Conservation (phyloP, 495 filamentous ascomycete genomes). For the Xylaria nigripes region DNA sequence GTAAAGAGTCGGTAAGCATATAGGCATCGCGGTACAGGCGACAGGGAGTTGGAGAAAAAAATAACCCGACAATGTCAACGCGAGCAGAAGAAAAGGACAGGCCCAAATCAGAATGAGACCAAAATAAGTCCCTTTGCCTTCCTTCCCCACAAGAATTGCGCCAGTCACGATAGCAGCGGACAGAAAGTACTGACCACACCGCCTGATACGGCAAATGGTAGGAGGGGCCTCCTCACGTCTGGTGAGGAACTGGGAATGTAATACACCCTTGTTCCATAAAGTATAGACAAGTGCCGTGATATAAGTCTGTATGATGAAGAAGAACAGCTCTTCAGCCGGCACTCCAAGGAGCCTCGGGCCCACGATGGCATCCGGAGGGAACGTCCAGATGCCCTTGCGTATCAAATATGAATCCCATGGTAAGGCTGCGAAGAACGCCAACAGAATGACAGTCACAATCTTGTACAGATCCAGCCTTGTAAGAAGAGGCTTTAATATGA, state of each 20-base stretch:
- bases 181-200: slow-evolving; percentile 36
- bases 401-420: slow-evolving; percentile 69
- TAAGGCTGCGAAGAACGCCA: slow-evolving; percentile 53
- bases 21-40: slow-evolving; percentile 44
- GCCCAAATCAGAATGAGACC: slow-evolving; percentile 63
- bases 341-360: slow-evolving; percentile 51
- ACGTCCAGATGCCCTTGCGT: slow-evolving; percentile 56
- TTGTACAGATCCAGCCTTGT: slow-evolving; percentile 52
- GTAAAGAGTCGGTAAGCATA: slow-evolving; percentile 54
- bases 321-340: slow-evolving; percentile 61
- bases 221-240: slow-evolving; percentile 21
- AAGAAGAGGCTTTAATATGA: slow-evolving; percentile 49
- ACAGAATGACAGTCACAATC: slow-evolving; percentile 43
- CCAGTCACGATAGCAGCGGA: slow-evolving; percentile 30
- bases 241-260: slow-evolving; percentile 48
- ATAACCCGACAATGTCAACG: slow-evolving; percentile 54
- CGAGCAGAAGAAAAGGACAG: slow-evolving; percentile 49
- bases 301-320: slow-evolving; percentile 70
- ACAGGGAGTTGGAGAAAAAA: slow-evolving; percentile 49
- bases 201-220: slow-evolving; percentile 8
- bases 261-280: slow-evolving; percentile 52
- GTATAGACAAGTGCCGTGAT: slow-evolving; percentile 58
- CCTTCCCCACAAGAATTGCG: slow-evolving; percentile 30
- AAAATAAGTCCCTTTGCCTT: slow-evolving; percentile 48
- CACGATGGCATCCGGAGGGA: slow-evolving; percentile 50